phyloP scores from a whole-genome alignment of 306 rosid species.

The Arachis hypogaea region DNA sequence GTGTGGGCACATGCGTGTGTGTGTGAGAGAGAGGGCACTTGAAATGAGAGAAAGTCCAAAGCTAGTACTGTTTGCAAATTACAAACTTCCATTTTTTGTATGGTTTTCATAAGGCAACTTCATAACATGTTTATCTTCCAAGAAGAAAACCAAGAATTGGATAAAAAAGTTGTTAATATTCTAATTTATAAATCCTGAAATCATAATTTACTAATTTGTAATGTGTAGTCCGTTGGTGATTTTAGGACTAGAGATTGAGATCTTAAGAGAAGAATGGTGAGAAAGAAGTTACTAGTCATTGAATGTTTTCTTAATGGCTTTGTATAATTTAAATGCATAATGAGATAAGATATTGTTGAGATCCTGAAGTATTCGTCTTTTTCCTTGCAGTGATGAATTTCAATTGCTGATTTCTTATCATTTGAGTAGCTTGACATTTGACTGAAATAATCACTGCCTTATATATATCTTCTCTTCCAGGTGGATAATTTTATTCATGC shows the following conservation, averaged over 20 bases:
- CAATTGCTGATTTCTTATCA: slow-evolving; percentile 1
- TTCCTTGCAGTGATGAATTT: slow-evolving; percentile 23
- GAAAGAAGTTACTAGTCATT: slow-evolving; percentile 22
- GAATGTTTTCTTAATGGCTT: not conserved
- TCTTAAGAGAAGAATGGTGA: slow-evolving; percentile 18
- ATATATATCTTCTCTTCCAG: slow-evolving; percentile 49
- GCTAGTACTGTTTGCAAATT: not conserved
- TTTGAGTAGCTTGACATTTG: slow-evolving; percentile 3
- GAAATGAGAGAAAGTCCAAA: slow-evolving; percentile 14
- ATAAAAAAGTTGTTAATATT: not conserved
- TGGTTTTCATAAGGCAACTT: not conserved
- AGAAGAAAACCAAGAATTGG: not conserved
- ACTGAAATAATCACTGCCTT: slow-evolving; percentile 28
- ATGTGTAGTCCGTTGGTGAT: not conserved
- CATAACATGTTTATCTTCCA: not conserved
- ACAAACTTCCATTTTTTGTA: not conserved
- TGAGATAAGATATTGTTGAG: slow-evolving; percentile 22
- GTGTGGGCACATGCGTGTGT: too few species aligned
- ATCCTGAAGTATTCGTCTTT: slow-evolving; percentile 17
- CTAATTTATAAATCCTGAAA: not conserved
- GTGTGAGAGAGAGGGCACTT: not conserved
- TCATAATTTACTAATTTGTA: slow-evolving; percentile 12
- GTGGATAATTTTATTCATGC: slow-evolving; percentile 88
- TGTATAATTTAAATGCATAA: slow-evolving; percentile 3
- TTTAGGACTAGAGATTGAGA: slow-evolving; percentile 7